Evolutionary conservation across 2,329 filamentous ascomycete species (phyloP), one percentile per base, ranked within the genome.

Genomic region (Colletotrichum graminicola): DNA sequence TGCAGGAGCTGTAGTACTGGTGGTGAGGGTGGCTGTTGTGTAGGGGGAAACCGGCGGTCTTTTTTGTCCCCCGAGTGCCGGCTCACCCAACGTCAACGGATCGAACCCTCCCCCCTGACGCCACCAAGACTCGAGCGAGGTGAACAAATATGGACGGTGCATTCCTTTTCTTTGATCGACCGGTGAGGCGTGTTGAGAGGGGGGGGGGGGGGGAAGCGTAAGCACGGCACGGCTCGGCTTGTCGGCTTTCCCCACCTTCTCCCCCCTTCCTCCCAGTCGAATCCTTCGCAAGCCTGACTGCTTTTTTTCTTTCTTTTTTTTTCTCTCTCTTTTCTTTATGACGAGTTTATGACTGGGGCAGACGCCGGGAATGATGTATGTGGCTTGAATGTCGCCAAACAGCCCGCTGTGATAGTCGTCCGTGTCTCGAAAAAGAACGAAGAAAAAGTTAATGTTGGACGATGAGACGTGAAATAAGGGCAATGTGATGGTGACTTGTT

Each of bases 171-270:
- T 71, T 47, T 41, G 65, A 69, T 72, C 59, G 65, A 70, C 55
- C 65, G 69, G 65, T 72, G 59, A 60, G 41, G 32, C 29, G 45
- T 32, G 32, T 26, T 26, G 47, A n/a, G n/a, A 55, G 41, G 49
- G n/a, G 62, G 41, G 49, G 21, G 47, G 14, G n/a, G 55, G 41
- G 49, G n/a, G 62, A 34, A 41, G 21, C 21, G 64, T 71, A 71
- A 67, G 64, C 68, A 67, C 68, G 68, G 68, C 68, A 67, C 64
- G 64, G 68, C 68, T 67, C 68, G 68, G 64, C 64, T 29, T 67
- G 57, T 14, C 47, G 36, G 26, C 59, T 18, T 26, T 23, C 51
- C 41, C 12, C 16, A 6, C 39, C 16, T 6, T 7, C 36, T 55
- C 21, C 32, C 29, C 21, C 43, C 21, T 6, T 26, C 52, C 7